phyloP scores from a whole-genome alignment of 441 rosid species.

The Biscutella laevigata region DNA sequence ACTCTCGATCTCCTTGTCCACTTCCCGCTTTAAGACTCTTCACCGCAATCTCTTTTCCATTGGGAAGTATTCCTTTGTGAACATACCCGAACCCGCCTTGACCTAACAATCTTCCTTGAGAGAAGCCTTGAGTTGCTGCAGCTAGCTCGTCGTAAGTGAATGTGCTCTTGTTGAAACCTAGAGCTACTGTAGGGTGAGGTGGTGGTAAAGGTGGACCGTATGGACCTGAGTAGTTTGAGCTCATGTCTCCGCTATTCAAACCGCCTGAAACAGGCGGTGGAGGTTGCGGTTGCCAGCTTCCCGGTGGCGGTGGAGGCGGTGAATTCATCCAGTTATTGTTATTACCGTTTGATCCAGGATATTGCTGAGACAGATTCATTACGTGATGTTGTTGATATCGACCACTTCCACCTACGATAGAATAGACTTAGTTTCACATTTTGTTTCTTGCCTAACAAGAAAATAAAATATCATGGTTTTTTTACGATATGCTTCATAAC shows the following conservation, averaged over 20 bases:
- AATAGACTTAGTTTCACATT: too few species aligned
- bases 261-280: slow-evolving; percentile 14
- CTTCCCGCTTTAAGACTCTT: slow-evolving; percentile 71
- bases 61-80: slow-evolving; percentile 60
- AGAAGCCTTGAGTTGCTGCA: slow-evolving; percentile 56
- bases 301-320: slow-evolving; percentile 15
- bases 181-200: slow-evolving; percentile 42
- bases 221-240: slow-evolving; percentile 47
- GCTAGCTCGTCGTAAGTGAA: slow-evolving; percentile 67
- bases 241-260: slow-evolving; percentile 30
- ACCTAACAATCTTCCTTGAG: slow-evolving; percentile 51
- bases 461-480: too few species aligned
- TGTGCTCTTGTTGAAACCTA: slow-evolving; percentile 50
- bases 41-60: slow-evolving; percentile 71
- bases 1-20: slow-evolving; percentile 64
- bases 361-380: slow-evolving; percentile 33
- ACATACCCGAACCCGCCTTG: slow-evolving; percentile 90
- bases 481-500: too few species aligned
- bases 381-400: slow-evolving; percentile 10
- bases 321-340: slow-evolving; percentile 22
- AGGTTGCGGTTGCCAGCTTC: slow-evolving; percentile 26
- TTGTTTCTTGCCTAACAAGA: too few species aligned
- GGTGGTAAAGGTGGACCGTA: slow-evolving; percentile 32
- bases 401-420: too few species aligned
- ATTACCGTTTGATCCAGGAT: slow-evolving; percentile 30